Conservation (phyloP, 208 protist genomes). For the Kentomonas sorsogonicus region DNA sequence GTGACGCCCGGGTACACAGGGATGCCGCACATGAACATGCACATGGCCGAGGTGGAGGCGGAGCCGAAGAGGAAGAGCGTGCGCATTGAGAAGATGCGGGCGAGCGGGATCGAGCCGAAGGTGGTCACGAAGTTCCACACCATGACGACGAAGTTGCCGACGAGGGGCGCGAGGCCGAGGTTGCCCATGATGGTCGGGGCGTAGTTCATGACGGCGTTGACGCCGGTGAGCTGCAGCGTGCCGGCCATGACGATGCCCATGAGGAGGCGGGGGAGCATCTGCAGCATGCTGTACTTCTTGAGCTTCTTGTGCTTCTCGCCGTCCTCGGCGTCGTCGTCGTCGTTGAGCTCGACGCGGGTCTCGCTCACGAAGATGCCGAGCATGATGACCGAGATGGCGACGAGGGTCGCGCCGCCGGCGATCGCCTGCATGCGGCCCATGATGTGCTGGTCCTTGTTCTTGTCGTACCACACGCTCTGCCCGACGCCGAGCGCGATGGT, state of each 20-base stretch:
- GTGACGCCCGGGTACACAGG: conserved; percentile 74
- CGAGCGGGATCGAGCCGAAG: conserved; percentile 64
- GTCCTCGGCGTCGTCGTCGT: conserved; percentile 7
- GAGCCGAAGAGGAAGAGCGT: conserved; percentile 62
- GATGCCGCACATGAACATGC: conserved; percentile 75
- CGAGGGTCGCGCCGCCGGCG: conserved; percentile 49
- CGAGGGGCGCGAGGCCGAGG: conserved; percentile 53
- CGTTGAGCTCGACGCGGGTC: neutral
- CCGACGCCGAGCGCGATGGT: conserved; percentile 49
- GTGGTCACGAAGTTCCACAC: conserved; percentile 84
- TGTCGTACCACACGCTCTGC: conserved; percentile 33
- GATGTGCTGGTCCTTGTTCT: conserved; percentile 30
- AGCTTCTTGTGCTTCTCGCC: conserved; percentile 10
- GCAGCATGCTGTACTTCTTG: conserved; percentile 43
- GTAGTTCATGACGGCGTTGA: conserved; percentile 88
- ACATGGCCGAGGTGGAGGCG: conserved; percentile 50
- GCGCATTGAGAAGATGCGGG: conserved; percentile 59
- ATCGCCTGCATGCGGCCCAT: conserved; percentile 62
- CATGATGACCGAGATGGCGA: conserved; percentile 46
- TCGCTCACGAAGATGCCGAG: too few relatives aligned
- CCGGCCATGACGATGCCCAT: conserved; percentile 49
- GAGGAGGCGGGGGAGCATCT: conserved; percentile 43
- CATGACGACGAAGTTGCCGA: conserved; percentile 83
- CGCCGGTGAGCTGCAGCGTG: conserved; percentile 78
- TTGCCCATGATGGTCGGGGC: conserved; percentile 69